Conservation (phyloP, 768 basidiomycete species). For the Tubosaeta brunneosetosa region DNA sequence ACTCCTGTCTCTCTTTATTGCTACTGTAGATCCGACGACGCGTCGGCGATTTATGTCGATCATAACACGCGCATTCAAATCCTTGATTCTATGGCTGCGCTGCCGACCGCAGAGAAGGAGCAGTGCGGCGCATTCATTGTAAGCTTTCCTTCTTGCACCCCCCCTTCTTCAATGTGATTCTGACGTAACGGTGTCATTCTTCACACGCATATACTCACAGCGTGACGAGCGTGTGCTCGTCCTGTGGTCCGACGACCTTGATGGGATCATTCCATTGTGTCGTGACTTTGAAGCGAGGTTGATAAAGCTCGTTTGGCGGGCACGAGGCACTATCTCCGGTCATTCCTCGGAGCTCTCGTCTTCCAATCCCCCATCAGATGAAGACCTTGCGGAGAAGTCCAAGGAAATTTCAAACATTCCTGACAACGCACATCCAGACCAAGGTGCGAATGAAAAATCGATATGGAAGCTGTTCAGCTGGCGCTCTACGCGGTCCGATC, state of each 20-base stretch:
- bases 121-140: slow-evolving; percentile 88
- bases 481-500: slow-evolving; percentile 42
- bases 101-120: slow-evolving; percentile 82
- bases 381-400: slow-evolving; percentile 51
- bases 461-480: slow-evolving; percentile 34
- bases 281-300: slow-evolving; percentile 71
- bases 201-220: slow-evolving; percentile 34
- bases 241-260: slow-evolving; percentile 82
- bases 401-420: slow-evolving; percentile 15
- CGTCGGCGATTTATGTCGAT: slow-evolving; percentile 64
- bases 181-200: neutral
- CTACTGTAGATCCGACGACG: slow-evolving; percentile 50
- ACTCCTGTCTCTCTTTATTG: neutral
- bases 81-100: slow-evolving; percentile 59
- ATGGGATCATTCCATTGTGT: slow-evolving; percentile 71
- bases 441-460: neutral
- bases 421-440: slow-evolving; percentile 1
- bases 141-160: slow-evolving; percentile 27
- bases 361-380: slow-evolving; percentile 47
- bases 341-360: slow-evolving; percentile 38
- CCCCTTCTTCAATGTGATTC: slow-evolving; percentile 7
- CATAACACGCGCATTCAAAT: slow-evolving; percentile 83
- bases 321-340: slow-evolving; percentile 34
- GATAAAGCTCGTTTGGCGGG: slow-evolving; percentile 76
- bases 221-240: slow-evolving; percentile 80